Evolutionary conservation across 768 basidiomycete genomes (phyloP), one percentile per base, ranked within the genome.

Genomic region (Leccinum imitatum): DNA sequence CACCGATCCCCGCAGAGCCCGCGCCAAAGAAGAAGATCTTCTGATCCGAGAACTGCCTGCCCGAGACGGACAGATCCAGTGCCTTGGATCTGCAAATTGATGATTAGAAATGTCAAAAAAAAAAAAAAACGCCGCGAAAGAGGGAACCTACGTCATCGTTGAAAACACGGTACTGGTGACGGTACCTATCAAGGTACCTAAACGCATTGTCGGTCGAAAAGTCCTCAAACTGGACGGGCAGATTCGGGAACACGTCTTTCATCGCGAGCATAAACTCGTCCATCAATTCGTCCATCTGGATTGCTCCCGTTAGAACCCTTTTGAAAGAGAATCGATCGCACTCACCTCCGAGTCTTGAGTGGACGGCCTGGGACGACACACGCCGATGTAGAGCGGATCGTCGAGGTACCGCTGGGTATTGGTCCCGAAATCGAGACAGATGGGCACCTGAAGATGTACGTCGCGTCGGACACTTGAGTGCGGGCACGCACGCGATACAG

Each of bases 191-290:
- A 35, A 91, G 81, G 72, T 89, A 89, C 51, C 82, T 77, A 78
- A 91, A 91, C 3, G 90, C 90, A 54, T 88, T 87, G 68, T 91
- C 86, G 2, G 88, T 90, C 54, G 87, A 87, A 69, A 89, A 92
- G 69, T 91, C 85, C 63, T 87, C 87, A 61, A 87, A 90, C 59
- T 90, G 89, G n/a, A 91, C 81, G 63, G 90, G 75, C 53, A 87
- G 74, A 5, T 82, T 75, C 8, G 89, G 89, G 73, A 88, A 90
- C 15, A 83, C 81, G 31, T 83, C 80, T 47, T 75, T 72, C 79
- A 88, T 84, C 9, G 87, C 84, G 14, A 75, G 70, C 86, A 91
- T 90, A 73, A 91, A 90, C 63, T 87, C 84, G 56, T 87, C 82
- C 84, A 91, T 86, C 75, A 91, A 90, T 44, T 74, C 85, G 47